Evolutionary conservation across 148 eudicot genomes (phyloP).

Genomic region (Amaranthus palmeri): DNA sequence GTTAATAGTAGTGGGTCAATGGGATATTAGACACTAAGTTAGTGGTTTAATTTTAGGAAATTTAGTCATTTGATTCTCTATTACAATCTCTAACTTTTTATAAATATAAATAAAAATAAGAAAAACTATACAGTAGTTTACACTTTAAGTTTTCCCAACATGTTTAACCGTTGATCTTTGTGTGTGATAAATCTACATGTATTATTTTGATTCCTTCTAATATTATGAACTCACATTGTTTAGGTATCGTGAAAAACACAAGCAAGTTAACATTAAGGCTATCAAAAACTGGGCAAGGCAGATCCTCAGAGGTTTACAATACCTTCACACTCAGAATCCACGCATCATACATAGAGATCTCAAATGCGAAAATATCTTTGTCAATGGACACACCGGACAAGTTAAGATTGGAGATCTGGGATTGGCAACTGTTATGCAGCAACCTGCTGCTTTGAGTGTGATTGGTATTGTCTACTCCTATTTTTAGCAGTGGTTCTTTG

Average conservation of each 20-base stretch:
- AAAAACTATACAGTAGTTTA: too few species aligned
- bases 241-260: constrained; percentile 78
- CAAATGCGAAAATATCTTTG: constrained; percentile 82
- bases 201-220: constrained; percentile 1
- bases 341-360: constrained; percentile 78
- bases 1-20: too few species aligned
- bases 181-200: background rate
- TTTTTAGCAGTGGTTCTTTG: background rate
- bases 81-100: too few species aligned
- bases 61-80: too few species aligned
- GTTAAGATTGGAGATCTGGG: constrained; percentile 92
- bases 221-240: background rate
- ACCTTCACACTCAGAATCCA: constrained; percentile 68
- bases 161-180: too few species aligned
- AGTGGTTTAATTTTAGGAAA: too few species aligned
- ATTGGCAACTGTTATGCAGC: constrained; percentile 67
- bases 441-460: constrained; percentile 56
- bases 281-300: constrained; percentile 85
- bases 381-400: constrained; percentile 81
- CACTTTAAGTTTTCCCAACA: too few species aligned
- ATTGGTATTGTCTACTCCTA: constrained; percentile 40
- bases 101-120: too few species aligned
- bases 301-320: constrained; percentile 64
- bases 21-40: too few species aligned
- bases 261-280: constrained; percentile 56